Evolutionary conservation across 176 grass and related monocot species (phyloP).

Genomic region (Miscanthus lutarioriparius): DNA sequence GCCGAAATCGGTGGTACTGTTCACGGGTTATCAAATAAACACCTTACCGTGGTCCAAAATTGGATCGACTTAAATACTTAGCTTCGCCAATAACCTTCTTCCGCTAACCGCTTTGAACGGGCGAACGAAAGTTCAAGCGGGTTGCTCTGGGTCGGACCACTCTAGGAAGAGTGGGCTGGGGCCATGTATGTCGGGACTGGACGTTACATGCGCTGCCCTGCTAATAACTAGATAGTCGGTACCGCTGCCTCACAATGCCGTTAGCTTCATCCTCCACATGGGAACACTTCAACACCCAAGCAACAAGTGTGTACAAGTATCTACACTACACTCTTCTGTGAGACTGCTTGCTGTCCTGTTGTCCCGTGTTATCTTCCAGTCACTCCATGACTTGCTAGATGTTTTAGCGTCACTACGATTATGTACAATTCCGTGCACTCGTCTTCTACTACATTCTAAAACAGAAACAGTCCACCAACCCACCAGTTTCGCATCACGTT

Average conservation of each 20-base stretch:
- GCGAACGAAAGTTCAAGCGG: too few relatives aligned
- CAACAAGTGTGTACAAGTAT: neutral
- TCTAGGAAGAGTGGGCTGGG: too few relatives aligned
- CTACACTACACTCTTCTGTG: neutral
- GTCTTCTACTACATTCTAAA: neutral
- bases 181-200: too few relatives aligned
- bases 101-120: too few relatives aligned
- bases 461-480: neutral
- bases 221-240: neutral
- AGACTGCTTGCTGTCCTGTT: neutral
- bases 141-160: too few relatives aligned
- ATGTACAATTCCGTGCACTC: conserved; percentile 27
- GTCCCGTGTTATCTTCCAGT: neutral
- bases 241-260: neutral
- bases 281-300: neutral
- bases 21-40: too few relatives aligned
- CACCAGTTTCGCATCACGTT: neutral
- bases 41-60: too few relatives aligned
- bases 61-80: too few relatives aligned
- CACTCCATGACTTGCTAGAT: neutral
- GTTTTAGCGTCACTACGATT: conserved; percentile 4
- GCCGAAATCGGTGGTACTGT: too few relatives aligned
- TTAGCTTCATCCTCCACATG: conserved; percentile 18
- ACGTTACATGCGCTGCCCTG: too few relatives aligned
- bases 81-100: too few relatives aligned